Base-by-base conservation (phyloP, 495 filamentous ascomycete genomes). In the Trichoderma gamsii region DNA sequence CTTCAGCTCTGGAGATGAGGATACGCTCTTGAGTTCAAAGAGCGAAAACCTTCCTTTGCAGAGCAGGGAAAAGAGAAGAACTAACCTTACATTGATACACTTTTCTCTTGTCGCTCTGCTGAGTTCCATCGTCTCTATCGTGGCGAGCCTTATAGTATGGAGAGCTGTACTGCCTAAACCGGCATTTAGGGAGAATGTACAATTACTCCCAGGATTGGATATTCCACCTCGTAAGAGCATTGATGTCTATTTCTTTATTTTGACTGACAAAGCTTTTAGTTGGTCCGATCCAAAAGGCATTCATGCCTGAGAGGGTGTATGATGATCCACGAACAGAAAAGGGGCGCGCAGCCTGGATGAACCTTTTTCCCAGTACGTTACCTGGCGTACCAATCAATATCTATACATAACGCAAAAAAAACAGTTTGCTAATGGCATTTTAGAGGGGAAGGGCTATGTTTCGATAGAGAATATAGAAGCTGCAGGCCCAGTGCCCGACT, bases 311-410 rank as follows among this genome's bases (percentile, higher is more conserved):
- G 2, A 21, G 51, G n/a, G 21, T 59, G 11, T 59, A 59, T 27
- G 51, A 59, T 27, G 51, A 59, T 25, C 51, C 51, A 59, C 51
- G 51, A 21, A 23, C 51, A 25, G 51, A 59, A 59, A 59, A 59
- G 8, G 51, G 51, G 11, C 51, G 21, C 8, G 51, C 4, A 25
- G 51, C 51, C 5, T 59, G 51, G 51, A 21, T 59, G 51, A 59
- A 59, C 51, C 51, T 59, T 3, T 59, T 59, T 9, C 51, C 51
- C 23, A 59, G 51, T 59, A 27, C 21, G 51, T 21, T 0, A 12
- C 51, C 3, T 5, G 11, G 51, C n/a, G 8, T 38, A 38, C 27
- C 13, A 0, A 5, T 25, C 11, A 23, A 16, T 9, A 27, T 27
- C 51, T 23, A 3, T 59, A 18, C 44, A 38, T 16, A n/a, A 49